A percentile compares a stretch with the other conserved stretches of the same genome.
These are phyloP conservation scores for Setaria viridis DNA, from an alignment of 202 grass and related monocot species.

Conservation along the genomic window DNA sequence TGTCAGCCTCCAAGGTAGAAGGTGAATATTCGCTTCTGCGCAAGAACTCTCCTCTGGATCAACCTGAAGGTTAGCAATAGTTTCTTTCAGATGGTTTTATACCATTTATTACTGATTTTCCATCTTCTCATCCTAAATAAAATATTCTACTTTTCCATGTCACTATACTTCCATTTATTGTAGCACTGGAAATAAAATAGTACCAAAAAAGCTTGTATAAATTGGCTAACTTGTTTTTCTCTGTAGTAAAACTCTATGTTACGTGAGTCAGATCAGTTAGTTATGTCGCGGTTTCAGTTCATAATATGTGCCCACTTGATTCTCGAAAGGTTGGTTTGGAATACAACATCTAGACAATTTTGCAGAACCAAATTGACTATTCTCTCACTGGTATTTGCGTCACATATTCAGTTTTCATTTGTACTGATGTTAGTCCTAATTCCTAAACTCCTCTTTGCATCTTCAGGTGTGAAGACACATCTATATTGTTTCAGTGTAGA, in stretches of 20 bases:
- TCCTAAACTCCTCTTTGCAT: slow-evolving; percentile 10
- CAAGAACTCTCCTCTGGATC: slow-evolving; percentile 54
- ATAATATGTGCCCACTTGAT: slow-evolving; percentile 22
- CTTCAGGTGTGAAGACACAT: slow-evolving; percentile 61
- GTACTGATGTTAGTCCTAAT: not conserved
- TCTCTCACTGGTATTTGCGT: not conserved
- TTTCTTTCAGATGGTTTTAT: slow-evolving; percentile 42
- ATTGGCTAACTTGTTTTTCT: not conserved
- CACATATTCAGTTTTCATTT: not conserved
- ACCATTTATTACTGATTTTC: slow-evolving; percentile 3
- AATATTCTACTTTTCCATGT: not conserved
- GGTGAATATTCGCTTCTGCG: slow-evolving; percentile 37
- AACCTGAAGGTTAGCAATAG: slow-evolving; percentile 52
- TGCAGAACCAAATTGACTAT: not conserved
- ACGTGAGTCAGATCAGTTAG: slow-evolving; percentile 1
- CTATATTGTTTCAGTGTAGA: slow-evolving; percentile 51
- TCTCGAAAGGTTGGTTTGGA: not conserved
- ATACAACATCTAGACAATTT: slow-evolving; percentile 22
- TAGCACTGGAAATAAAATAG: not conserved
- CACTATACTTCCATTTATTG: not conserved
- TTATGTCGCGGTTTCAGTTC: slow-evolving; percentile 27
- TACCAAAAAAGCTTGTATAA: not conserved
- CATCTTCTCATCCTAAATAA: not conserved
- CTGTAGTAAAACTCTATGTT: not conserved
- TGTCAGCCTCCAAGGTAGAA: slow-evolving; percentile 53